Base-by-base conservation (phyloP, 2,329 filamentous ascomycete genomes). In the Penicillium aurantiogriseum region DNA sequence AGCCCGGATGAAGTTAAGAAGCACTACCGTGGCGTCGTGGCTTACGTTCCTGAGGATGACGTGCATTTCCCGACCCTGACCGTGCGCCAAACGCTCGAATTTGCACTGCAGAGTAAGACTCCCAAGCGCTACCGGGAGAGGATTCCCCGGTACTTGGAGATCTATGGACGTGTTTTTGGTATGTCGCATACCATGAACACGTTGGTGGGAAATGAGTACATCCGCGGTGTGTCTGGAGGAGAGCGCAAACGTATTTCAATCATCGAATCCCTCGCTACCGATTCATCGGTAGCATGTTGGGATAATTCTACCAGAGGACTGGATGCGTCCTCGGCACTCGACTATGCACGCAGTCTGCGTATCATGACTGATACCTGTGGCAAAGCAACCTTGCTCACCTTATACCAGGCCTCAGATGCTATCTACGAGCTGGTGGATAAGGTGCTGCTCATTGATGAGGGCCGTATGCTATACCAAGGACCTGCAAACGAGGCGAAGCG, bases 231-330 rank as follows among this genome's bases (percentile, higher is more conserved):
- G 0, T 88, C 85, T 38, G 89, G 89, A 60, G 89, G 89, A 52
- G 89, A 92, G 73, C 78, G 88, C 39, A 91, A 91, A 68, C 85
- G 88, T 58, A 88, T 90, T 1, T 87, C 85, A 0, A 90, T 91
- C 59, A 86, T 87, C 3, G 88, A 91, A 70, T 88, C 87, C 0
- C 75, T 91, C 10, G 86, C 88, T 4, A 86, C 87, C 1, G 86
- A 88, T 68, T 84, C 85, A 0, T 85, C 87, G 0, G 85, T 91
- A 2, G 84, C 86, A 42, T 86, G 85, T 56, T 91, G 88, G 87
- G 88, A 92, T 64, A 91, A 91, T 68, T 87, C 84, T 0, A 91
- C 88, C 0, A 79, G 89, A 43, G 89, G 89, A 7, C 78, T 91
- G 0, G 89, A 92, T 65, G 86, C 88, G 0, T 88, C 85, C 0